A percentile compares a stretch with the other conserved stretches of the same genome.
phyloP scores from a whole-genome alignment of 1,284 basidiomycete genomes.

The Ustilago trichophora region DNA sequence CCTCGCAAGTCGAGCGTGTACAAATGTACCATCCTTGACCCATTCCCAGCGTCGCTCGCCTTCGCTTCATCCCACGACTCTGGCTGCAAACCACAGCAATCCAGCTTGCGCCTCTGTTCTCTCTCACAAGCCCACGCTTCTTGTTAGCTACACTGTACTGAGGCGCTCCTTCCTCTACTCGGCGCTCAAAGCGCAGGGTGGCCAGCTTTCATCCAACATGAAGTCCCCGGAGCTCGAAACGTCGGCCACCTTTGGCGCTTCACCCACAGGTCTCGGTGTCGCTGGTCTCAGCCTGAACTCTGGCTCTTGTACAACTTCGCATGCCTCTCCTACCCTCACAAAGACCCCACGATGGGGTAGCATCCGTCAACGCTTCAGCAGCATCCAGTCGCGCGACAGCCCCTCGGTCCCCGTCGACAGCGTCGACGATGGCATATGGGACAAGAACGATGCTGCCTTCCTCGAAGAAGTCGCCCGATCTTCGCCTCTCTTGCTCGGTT shows the following conservation, averaged over 20 bases:
- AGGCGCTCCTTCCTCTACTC: not conserved
- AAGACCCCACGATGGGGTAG: constrained; percentile 37
- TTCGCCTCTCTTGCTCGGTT: constrained; percentile 16
- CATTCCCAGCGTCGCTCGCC: too few species aligned
- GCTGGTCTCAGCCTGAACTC: constrained; percentile 14
- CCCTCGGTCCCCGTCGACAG: constrained; percentile 16
- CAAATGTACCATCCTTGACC: too few species aligned
- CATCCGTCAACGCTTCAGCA: constrained; percentile 41
- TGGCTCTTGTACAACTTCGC: constrained; percentile 5
- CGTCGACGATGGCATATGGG: constrained; percentile 44
- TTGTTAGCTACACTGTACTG: constrained; percentile 5
- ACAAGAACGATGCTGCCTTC: constrained; percentile 49
- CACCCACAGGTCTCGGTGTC: constrained; percentile 11
- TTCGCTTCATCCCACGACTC: too few species aligned
- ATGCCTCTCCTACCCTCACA: constrained; percentile 6
- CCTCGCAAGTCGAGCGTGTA: too few species aligned
- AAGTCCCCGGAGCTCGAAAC: constrained; percentile 16
- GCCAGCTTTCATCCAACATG: not conserved
- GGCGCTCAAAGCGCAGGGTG: not conserved
- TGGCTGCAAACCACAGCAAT: too few species aligned
- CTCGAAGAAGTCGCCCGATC: constrained; percentile 37
- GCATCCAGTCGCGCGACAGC: constrained; percentile 26
- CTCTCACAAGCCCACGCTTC: too few species aligned
- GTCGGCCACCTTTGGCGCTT: constrained; percentile 3
- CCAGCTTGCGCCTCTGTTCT: too few species aligned